Conservation (phyloP, 2,329 filamentous ascomycete genomes). For the Helotiales sp. region DNA sequence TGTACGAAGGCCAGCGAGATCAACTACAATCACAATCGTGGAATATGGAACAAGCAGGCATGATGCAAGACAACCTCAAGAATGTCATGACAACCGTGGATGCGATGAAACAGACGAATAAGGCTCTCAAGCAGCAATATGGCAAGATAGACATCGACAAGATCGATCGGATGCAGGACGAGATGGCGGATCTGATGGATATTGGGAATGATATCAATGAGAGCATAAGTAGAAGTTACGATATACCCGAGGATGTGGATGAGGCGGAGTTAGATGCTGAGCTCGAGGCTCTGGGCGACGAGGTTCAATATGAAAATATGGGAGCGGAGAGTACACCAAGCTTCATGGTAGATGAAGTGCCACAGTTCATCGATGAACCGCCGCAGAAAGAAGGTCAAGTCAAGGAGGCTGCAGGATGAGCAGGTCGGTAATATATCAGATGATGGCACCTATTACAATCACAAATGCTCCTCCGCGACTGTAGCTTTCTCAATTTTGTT, state of each 20-base stretch:
- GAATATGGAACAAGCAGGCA: constrained; percentile 98
- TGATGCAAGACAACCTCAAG: constrained; percentile 98
- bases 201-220: constrained; percentile 98
- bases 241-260: constrained; percentile 94
- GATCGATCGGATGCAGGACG: constrained; percentile 96
- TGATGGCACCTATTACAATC: too few species aligned
- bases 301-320: constrained; percentile 80
- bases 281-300: constrained; percentile 88
- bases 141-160: constrained; percentile 97
- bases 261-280: constrained; percentile 96
- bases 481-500: too few species aligned
- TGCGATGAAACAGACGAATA: constrained; percentile 95
- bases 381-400: constrained; percentile 72
- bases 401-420: constrained; percentile 72
- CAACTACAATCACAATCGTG: constrained; percentile 92
- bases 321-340: constrained; percentile 64
- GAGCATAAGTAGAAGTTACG: constrained; percentile 85
- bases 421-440: too few species aligned
- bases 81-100: constrained; percentile 99
- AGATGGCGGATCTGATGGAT: constrained; percentile 98
- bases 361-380: constrained; percentile 90
- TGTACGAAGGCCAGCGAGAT: constrained; percentile 91
- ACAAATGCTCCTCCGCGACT: too few species aligned
- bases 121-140: constrained; percentile 89
- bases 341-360: constrained; percentile 86